Conservation (phyloP, 2,329 filamentous ascomycete species). For the Cordyceps javanica region DNA sequence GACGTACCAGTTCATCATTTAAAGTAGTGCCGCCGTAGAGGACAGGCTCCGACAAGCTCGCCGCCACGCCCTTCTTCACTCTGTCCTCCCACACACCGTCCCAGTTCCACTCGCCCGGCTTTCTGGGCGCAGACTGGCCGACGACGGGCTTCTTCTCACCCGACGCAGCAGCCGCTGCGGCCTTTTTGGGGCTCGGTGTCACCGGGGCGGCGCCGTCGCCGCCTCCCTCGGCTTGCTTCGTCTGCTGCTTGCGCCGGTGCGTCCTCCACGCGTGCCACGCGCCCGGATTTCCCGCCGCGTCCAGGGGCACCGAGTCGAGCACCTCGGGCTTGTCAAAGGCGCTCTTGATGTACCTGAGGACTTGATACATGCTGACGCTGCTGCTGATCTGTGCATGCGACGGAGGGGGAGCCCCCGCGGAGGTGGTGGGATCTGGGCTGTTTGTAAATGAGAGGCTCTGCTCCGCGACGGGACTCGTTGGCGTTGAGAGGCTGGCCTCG, state of each 20-base stretch:
- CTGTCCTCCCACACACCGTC: constrained; percentile 93
- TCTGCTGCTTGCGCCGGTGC: constrained; percentile 43
- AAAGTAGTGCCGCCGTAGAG: constrained; percentile 61
- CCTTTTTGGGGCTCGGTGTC: constrained; percentile 10
- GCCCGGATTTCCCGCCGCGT: constrained; percentile 80
- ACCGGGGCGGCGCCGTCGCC: not conserved
- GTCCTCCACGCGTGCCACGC: constrained; percentile 93
- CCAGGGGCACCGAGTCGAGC: constrained; percentile 71
- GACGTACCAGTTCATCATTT: constrained; percentile 66
- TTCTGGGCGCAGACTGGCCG: constrained; percentile 28
- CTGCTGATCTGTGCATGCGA: constrained; percentile 2
- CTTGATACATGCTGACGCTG: constrained; percentile 52
- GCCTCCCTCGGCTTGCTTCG: constrained; percentile 18
- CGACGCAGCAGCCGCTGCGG: no score
- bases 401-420: no score
- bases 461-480: not conserved
- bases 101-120: constrained; percentile 92
- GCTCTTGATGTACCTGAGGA: constrained; percentile 75
- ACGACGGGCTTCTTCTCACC: not conserved
- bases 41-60: constrained; percentile 71
- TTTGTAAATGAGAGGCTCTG: not conserved
- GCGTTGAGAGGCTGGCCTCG: constrained; percentile 15
- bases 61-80: constrained; percentile 70
- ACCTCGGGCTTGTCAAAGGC: constrained; percentile 73
- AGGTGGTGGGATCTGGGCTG: not conserved